Evolutionary conservation across 768 basidiomycete genomes (phyloP).

Genomic region (Pisolithus albus): DNA sequence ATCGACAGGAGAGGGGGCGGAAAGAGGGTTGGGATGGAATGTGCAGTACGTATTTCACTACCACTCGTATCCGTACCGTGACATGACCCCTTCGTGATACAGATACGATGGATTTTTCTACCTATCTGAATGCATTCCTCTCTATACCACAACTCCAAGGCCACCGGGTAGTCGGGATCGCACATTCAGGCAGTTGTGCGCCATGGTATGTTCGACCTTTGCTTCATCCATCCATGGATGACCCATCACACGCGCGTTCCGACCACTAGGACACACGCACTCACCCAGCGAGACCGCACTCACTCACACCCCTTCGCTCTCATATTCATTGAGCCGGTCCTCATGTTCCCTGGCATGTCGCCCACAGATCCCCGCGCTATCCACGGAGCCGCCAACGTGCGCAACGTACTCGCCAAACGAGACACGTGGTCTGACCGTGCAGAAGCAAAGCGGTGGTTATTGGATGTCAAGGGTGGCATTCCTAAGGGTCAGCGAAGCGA

Average conservation of each 20-base stretch:
- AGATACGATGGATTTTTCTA: slow-evolving; percentile 19
- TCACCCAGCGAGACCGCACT: slow-evolving; percentile 10
- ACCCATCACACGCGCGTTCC: background rate
- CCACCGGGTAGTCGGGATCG: slow-evolving; percentile 19
- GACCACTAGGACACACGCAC: slow-evolving; percentile 11
- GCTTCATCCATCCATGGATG: background rate
- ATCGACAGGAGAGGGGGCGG: slow-evolving; percentile 11
- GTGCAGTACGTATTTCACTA: slow-evolving; percentile 16
- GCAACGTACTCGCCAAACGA: slow-evolving; percentile 19
- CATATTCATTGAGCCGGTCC: slow-evolving; percentile 24
- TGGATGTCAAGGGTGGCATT: background rate
- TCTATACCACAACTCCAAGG: slow-evolving; percentile 17
- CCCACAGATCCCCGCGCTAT: slow-evolving; percentile 21
- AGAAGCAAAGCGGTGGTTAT: slow-evolving; percentile 15
- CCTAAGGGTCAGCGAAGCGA: no score
- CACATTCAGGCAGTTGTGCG: slow-evolving; percentile 25
- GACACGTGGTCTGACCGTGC: slow-evolving; percentile 21
- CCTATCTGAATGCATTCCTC: slow-evolving; percentile 21
- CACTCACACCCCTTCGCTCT: slow-evolving; percentile 11
- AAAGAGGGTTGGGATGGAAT: slow-evolving; percentile 3
- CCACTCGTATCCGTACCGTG: no score
- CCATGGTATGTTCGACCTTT: slow-evolving; percentile 12
- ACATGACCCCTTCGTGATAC: background rate
- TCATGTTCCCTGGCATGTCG: slow-evolving; percentile 26
- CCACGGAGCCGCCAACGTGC: slow-evolving; percentile 27